These are phyloP conservation scores for Daldinia sp. DNA, from an alignment of 2,329 filamentous ascomycete species.

Conservation along the genomic window DNA sequence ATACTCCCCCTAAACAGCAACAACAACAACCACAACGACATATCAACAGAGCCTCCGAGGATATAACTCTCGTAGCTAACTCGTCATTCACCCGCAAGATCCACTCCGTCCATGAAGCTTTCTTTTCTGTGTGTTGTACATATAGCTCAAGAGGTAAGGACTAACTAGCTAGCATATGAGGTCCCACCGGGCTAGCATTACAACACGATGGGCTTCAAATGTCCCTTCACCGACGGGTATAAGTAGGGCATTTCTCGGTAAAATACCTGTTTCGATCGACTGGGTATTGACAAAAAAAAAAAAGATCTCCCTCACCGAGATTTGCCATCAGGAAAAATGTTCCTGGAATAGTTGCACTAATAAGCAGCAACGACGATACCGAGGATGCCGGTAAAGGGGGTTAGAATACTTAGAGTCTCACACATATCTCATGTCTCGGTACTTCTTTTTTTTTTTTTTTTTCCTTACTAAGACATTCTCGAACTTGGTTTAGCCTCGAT, in stretches of 20 bases:
- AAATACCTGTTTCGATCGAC: background rate
- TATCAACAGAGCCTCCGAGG: background rate
- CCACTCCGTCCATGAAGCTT: background rate
- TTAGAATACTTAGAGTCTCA: background rate
- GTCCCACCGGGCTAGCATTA: background rate
- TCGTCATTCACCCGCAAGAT: background rate
- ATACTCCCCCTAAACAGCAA: background rate
- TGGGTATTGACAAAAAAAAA: background rate
- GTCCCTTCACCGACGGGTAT: background rate
- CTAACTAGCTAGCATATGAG: background rate
- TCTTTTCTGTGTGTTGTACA: background rate
- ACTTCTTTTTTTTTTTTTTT: background rate
- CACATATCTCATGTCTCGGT: background rate
- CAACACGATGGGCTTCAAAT: background rate
- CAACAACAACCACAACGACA: background rate
- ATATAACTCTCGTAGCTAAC: background rate
- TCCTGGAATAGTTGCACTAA: background rate
- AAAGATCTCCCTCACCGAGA: background rate
- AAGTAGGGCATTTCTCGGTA: constrained; percentile 3
- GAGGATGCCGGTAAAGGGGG: background rate
- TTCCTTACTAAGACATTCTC: background rate
- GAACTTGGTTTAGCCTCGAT: background rate
- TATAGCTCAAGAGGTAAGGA: constrained; percentile 1
- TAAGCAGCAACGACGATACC: background rate
- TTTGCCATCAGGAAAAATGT: background rate